These are phyloP conservation scores for Thelonectria blattea DNA, from an alignment of 2,329 filamentous ascomycete genomes.

Conservation along the genomic window DNA sequence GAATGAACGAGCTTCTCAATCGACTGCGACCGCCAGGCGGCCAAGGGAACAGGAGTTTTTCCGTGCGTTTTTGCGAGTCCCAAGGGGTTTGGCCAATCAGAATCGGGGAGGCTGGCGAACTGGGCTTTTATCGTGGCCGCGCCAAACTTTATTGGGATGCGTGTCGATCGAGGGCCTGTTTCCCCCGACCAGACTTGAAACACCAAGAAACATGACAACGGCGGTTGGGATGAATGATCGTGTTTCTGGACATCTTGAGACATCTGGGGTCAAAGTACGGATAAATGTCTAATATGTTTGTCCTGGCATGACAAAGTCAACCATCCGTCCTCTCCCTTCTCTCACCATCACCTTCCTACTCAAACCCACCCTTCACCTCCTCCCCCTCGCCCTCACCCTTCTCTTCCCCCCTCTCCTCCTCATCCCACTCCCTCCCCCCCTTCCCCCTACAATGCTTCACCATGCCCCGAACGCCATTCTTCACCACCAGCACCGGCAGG, in stretches of 20 bases:
- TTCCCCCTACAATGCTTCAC: constrained; percentile 46
- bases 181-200: background rate
- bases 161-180: background rate
- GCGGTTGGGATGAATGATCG: too few species aligned
- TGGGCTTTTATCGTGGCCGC: background rate
- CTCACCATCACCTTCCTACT: background rate
- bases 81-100: constrained; percentile 12
- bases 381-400: background rate
- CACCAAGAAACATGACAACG: too few species aligned
- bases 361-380: background rate
- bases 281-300: too few species aligned
- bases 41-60: constrained; percentile 35
- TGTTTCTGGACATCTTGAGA: too few species aligned
- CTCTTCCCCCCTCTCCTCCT: background rate
- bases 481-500: constrained; percentile 71
- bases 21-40: constrained; percentile 15
- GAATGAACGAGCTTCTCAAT: background rate
- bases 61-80: constrained; percentile 11
- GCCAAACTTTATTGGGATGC: constrained; percentile 20
- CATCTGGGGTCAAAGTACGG: too few species aligned
- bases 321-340: background rate
- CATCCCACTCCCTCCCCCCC: background rate
- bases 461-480: constrained; percentile 59
- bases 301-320: too few species aligned
- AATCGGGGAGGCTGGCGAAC: constrained; percentile 17